Base-by-base conservation (phyloP, 805 yeast genomes). In the Barnettozyma salicaria region DNA sequence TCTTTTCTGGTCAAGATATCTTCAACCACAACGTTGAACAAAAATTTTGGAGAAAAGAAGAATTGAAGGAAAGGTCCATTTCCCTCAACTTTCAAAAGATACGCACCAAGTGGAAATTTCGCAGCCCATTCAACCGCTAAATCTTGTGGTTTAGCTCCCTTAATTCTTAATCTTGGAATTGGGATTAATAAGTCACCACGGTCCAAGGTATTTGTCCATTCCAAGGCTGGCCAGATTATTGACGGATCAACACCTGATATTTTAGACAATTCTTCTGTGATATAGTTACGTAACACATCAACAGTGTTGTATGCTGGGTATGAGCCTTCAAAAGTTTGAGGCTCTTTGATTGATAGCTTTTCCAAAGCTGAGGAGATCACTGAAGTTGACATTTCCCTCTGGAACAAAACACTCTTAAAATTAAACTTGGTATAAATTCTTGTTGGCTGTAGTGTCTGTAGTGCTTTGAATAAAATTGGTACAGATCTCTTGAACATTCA, bases 121-220 rank as follows among this genome's bases (percentile, higher is more conserved):
- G 62, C 72, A 21, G 95, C 83, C 83, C 96, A 80, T 54, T 88
- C 84, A 28, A 59, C 56, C 21, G 92, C 89, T 40, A 80, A 59
- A 37, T 71, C 78, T 58, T 80, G 83, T 43, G 90, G 86, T 55
- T 87, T 81, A 24, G 76, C 72, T 45, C 90, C 90, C 47, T 84
- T 78, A 50, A 87, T 83, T 60, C 90, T 72, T 53, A 95, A 75
- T 60, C 97, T 78, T 51, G 97, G 98, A 29, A 92, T 71, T 29
- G 98, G 97, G 38, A 90, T 76, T 44, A 90, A 72, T 53, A 92
- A 71, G 61, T 92, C 98, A 56, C 97, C 98, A 55, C 90, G 81
- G 42, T 88, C 96, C 49, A 83, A 64, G 27, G 88, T 80, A 47
- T 74, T 70, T 17, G 96, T 87, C 70, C 90, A 76, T 63, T 92